Evolutionary conservation across 129 eudicot species (phyloP), one percentile per base, ranked within the genome.

Genomic region (Smallanthus sonchifolius): DNA sequence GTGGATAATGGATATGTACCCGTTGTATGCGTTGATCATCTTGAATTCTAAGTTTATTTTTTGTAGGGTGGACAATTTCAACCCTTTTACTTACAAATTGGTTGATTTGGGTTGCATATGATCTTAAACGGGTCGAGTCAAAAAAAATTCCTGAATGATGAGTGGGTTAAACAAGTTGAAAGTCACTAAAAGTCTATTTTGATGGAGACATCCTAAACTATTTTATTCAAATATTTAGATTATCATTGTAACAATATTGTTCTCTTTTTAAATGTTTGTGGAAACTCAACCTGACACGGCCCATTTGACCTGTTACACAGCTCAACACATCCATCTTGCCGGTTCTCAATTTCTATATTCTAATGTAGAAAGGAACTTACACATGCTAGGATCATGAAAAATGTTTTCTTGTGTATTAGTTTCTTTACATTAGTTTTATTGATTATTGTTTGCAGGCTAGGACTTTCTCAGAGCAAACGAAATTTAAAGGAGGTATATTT

Each of bases 401-500:
- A 55, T 40, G 52, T 56, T 72, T 24, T 0, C 30, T 32, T 43
- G 20, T 2, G 10, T 61, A 30, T 59, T 42, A 42, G 11, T 59
- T 73, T 28, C 44, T 14, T 42, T 59, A 30, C 17, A 42, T 48
- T 35, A 5, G 28, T 63, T 75, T 48, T 16, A 45, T 55, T 35
- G 19, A 66, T 37, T 34, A 56, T 45, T 43, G 28, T 70, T 68
- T 72, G 84, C 83, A 94, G 97, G 99, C 99, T 32, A 94, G 82
- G 79, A 62, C 84, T 32, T 94, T 94, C 82, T 75, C 68, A 16
- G 80, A 94, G 86, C 97, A 94, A 78, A 81, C 87, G 48, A 79
- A 78, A 11, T 94, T 90, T 55, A 70, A 86, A 87, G 99, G 99
- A 88, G 99, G 99, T 94, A 79, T 16, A 82, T 67, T 79, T 70